Base-by-base conservation (phyloP, 2,329 filamentous ascomycete species). In the Trichoderma afroharzianum region DNA sequence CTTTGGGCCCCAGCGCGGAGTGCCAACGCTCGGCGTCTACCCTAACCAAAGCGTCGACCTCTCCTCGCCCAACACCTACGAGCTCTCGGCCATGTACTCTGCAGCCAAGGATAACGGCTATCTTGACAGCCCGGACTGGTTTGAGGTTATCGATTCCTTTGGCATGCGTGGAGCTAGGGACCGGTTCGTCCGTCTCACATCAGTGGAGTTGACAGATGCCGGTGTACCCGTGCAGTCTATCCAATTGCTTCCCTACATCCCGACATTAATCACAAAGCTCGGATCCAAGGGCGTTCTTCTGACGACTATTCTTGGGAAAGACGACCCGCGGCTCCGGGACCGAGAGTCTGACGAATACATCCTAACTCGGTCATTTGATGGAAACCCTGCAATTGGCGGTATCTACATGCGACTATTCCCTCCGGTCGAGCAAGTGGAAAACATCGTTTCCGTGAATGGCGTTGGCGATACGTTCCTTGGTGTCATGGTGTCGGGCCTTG, bases 391-490 rank as follows among this genome's bases (percentile, higher is more conserved):
- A 8, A 84, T 91, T 0, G 90, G 94, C 0, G 95, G 95, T 0
- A 86, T 98, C 3, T 98, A 98, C 78, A 94, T 98, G 91, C 80
- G 88, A 39, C 75, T 88, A 24, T 93, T 93, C 79, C 89, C 92
- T 0, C 85, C 92, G 0, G 88, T 88, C 1, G 90, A 92, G 78
- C 82, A 84, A 18, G 86, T 97, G 0, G 82, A 87, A 24, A 89
- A 96, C 30, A 86, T 97, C 1, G 90, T 95, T 1, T 97, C 94
- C 61, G 95, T 98, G 11, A 98, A 98, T 79, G 96, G 95, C 0
- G 94, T 94, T 2, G 96, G 96, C 0, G 96, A 99, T 81, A 98
- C 96, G 0, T 95, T 98, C 79, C 85, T 97, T 9, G 96, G 95
- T 0, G 92, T 94, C 15, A 76, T 98, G 70, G 84, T 97, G n/a